Evolutionary conservation across 495 filamentous ascomycete species (phyloP), one percentile per base, ranked within the genome.

Genomic region (Penicillium paxilli): DNA sequence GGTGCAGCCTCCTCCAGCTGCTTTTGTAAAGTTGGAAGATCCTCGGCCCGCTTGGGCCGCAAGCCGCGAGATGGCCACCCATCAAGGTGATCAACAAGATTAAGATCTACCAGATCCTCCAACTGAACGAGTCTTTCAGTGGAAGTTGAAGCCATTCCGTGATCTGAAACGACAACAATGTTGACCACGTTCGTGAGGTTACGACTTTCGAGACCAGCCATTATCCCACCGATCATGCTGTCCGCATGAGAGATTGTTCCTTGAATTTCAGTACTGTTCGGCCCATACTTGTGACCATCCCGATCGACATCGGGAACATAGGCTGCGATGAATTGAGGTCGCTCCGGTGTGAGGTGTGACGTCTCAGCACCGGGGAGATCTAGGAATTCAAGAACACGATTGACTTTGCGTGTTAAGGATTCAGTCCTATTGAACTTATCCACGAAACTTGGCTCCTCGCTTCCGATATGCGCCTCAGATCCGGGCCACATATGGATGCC

Each of bases 401-500:
- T 75, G 12, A 90, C 85, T 72, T 98, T 98, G 16, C 77, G 79
- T 0, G 82, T 66, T 2, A 98, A 78, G 11, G 70, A 61, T 65
- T 97, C 92, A 2, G 85, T 80, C 4, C 83, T 84, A 57, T 97
- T 96, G 67, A 77, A 98, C 55, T 84, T 85, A 68, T 98, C 94
- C 33, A 96, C 62, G 66, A 86, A 89, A 6, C 79, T 83, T 1
- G 91, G 90, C 38, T 91, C 86, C 26, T 83, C 70, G 9, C 73
- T 75, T 21, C 81, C 75, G 52, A 79, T 74, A 58, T 89, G 85
- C 1, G 90, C 91, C 69, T 98, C 95, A 17, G 87, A 92, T 3
- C 95, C 94, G 0, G 95, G 94, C 94, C 94, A 99, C 94, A 99
- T 99, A 65, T 98, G 95, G 23, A 98, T 85, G 14, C 90, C 95